These are phyloP conservation scores for Botryosphaeria dothidea DNA, from an alignment of 2,329 filamentous ascomycete species.

Conservation along the genomic window DNA sequence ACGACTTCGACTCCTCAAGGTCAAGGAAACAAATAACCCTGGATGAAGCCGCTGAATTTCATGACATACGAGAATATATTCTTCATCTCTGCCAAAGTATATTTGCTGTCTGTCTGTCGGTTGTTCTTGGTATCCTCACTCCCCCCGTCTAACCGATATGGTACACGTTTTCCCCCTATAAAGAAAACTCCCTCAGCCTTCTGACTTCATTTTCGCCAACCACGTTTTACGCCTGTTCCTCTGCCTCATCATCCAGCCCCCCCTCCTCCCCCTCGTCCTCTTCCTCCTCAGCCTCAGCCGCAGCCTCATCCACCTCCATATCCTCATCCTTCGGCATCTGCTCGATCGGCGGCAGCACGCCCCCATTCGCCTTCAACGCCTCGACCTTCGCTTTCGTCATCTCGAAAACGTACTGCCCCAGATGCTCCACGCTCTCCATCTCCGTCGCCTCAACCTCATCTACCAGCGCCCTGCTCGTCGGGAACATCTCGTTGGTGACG, in stretches of 20 bases:
- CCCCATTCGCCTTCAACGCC: conserved; percentile 51
- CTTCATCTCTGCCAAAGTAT: neutral
- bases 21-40: too few species aligned
- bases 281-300: conserved; percentile 34
- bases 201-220: too few species aligned
- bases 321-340: conserved; percentile 32
- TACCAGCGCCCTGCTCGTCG: conserved; percentile 57
- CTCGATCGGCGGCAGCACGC: conserved; percentile 31
- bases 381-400: conserved; percentile 79
- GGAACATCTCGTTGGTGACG: conserved; percentile 84
- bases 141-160: neutral
- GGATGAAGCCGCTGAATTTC: too few species aligned
- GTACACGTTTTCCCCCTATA: neutral
- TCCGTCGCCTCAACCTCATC: conserved; percentile 60
- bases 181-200: too few species aligned
- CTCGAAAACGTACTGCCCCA: conserved; percentile 94
- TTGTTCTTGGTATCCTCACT: neutral
- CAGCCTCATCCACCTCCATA: conserved; percentile 35
- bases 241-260: conserved; percentile 65
- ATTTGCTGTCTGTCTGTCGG: neutral
- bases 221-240: neutral
- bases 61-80: neutral
- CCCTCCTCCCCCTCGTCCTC: conserved; percentile 20
- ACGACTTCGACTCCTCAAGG: too few species aligned
- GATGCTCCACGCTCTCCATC: conserved; percentile 91